Evolutionary conservation across 2,329 filamentous ascomycete genomes (phyloP), one percentile per base, ranked within the genome.

Genomic region (Cercospora sp.): DNA sequence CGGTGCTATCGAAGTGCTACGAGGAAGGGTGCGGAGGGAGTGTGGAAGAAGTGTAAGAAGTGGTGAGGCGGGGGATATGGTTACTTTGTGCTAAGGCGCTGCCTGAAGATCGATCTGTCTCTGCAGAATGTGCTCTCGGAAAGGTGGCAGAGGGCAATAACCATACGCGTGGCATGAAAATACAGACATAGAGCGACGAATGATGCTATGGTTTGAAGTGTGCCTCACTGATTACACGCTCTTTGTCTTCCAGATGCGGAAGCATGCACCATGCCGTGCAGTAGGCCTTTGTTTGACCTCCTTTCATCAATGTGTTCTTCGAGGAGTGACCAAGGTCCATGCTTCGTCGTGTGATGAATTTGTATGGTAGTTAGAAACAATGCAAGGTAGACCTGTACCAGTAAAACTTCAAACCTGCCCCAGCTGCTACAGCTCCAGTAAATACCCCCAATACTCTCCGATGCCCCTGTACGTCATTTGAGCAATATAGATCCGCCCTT

Each of bases 1-100:
- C 33, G 57, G 4, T 31, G 18, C 5, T 65, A 65, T 60, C 57
- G 63, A 2, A 60, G 39, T 18, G 63, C 63, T 0, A 59, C 57
- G 26, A 48, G 63, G 26, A 65, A 65, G 57, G 63, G 63, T 0
- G 60, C 59, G 2, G 59, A 39, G 31, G 36, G 59, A 0, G 36
- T 28, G 18, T 61, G 59, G 59, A 45, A 20, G 58, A 48, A 13
- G 23, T 55, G 48, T 10, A 28, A 28, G 23, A 28, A 8, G 48
- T 28, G 48, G 48, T 53, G 23, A 53, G 23, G 16, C 9, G 1
- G 5, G 48, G 5, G 20, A 28, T 16, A 7, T 16, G 33, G 5
- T n/a, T n/a, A 3, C 16, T 39, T 8, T 18, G 4, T 51, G 9
- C 13, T 7, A 12, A 23, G 42, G 42, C 42, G n/a, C 5, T 5